These are phyloP conservation scores for Paraglomus occultum DNA, from an alignment of 192 early-diverging fungal genomes.

Conservation along the genomic window DNA sequence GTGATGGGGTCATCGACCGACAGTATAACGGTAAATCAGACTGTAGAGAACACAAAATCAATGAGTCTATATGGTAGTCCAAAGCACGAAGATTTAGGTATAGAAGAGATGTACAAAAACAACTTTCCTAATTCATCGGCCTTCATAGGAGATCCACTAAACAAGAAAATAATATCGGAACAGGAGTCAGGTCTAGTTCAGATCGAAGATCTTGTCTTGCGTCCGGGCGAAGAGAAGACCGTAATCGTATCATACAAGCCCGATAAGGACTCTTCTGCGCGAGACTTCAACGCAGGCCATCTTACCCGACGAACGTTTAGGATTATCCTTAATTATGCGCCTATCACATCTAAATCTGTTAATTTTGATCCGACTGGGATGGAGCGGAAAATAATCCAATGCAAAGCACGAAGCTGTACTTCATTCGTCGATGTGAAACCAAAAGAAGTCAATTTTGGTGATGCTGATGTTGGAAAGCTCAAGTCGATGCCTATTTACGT, in stretches of 20 bases:
- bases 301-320: constrained; percentile 67
- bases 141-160: not conserved
- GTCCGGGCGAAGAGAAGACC: constrained; percentile 78
- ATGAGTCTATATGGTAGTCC: not conserved
- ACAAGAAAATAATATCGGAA: not conserved
- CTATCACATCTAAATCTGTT: constrained; percentile 35
- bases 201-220: constrained; percentile 86
- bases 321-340: constrained; percentile 63
- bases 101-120: not conserved
- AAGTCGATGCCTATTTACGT: constrained; percentile 84
- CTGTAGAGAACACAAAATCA: constrained; percentile 6
- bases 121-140: not conserved
- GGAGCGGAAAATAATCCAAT: constrained; percentile 81
- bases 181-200: constrained; percentile 35
- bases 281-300: constrained; percentile 70
- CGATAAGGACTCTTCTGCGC: constrained; percentile 56
- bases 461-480: constrained; percentile 90
- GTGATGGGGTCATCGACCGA: constrained; percentile 5
- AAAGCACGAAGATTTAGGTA: not conserved
- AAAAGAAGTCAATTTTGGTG: constrained; percentile 87
- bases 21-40: not conserved
- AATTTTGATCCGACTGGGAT: not conserved
- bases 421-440: constrained; percentile 89
- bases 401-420: constrained; percentile 88
- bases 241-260: constrained; percentile 82